A percentile compares a stretch with the other conserved stretches of the same genome.
phyloP scores from a whole-genome alignment of 352 stramenopile species.

The Phytophthora melonis region DNA sequence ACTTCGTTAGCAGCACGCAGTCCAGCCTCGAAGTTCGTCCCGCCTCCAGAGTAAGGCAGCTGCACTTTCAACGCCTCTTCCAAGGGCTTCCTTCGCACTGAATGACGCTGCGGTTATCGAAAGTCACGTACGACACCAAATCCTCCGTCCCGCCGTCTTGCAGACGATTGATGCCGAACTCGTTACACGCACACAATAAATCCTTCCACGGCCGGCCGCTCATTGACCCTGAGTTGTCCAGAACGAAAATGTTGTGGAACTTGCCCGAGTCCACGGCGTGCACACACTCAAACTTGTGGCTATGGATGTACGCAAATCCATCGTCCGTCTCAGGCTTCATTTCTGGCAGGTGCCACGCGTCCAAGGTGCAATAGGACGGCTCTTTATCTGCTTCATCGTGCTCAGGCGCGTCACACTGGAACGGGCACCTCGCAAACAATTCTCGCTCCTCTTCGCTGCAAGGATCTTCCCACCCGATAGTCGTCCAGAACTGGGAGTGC shows the following conservation, averaged over 20 bases:
- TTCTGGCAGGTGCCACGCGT: constrained; percentile 47
- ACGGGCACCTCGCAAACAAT: constrained; percentile 47
- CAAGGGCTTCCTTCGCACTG: constrained; percentile 31
- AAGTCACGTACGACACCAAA: constrained; percentile 50
- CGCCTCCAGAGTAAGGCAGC: constrained; percentile 46
- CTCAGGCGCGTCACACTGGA: constrained; percentile 45
- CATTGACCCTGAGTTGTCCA: constrained; percentile 56
- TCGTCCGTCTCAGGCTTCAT: constrained; percentile 56
- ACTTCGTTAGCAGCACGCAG: constrained; percentile 62
- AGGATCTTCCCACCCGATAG: constrained; percentile 51
- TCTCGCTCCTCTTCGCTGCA: constrained; percentile 37
- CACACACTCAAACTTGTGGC: constrained; percentile 49
- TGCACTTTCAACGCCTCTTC: not conserved
- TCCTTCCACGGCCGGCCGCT: constrained; percentile 38
- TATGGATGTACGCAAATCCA: constrained; percentile 30
- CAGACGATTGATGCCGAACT: constrained; percentile 37
- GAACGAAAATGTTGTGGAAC: constrained; percentile 52
- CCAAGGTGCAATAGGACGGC: constrained; percentile 39
- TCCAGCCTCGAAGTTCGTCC: constrained; percentile 48
- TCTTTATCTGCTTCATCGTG: constrained; percentile 26
- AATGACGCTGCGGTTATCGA: constrained; percentile 27
- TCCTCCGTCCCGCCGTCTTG: constrained; percentile 33
- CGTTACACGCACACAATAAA: constrained; percentile 32
- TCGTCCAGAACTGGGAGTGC: constrained; percentile 49
- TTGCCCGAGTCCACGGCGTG: constrained; percentile 34